Conservation (phyloP, 805 yeast genomes). For the Pichia manshurica region DNA sequence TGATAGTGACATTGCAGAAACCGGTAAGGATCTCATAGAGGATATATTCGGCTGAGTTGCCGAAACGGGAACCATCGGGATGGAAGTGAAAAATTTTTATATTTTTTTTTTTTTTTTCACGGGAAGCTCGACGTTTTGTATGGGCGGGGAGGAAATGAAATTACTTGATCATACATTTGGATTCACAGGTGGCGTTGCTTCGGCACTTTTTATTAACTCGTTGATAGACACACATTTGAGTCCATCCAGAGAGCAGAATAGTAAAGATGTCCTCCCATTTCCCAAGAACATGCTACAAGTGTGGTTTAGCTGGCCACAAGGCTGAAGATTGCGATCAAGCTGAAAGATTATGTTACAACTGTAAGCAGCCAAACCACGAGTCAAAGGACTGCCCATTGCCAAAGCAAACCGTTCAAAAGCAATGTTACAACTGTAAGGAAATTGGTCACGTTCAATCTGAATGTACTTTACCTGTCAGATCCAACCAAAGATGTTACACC, state of each 20-base stretch:
- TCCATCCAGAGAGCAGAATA: neutral
- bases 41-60: constrained; percentile 4
- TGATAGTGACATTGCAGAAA: neutral
- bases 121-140: neutral
- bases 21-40: neutral
- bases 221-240: neutral
- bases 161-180: neutral
- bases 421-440: constrained; percentile 91
- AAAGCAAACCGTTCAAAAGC: constrained; percentile 76
- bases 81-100: neutral
- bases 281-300: constrained; percentile 78
- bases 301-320: constrained; percentile 88
- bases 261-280: constrained; percentile 11
- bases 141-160: neutral
- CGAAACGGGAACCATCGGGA: neutral
- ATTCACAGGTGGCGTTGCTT: neutral
- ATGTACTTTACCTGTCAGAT: constrained; percentile 57
- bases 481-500: constrained; percentile 70
- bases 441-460: constrained; percentile 85
- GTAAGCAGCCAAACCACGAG: constrained; percentile 85
- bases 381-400: constrained; percentile 86
- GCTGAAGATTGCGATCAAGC: constrained; percentile 83
- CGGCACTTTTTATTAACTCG: no score
- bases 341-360: constrained; percentile 88
- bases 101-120: neutral